Evolutionary conservation across 2,329 filamentous ascomycete genomes (phyloP), one percentile per base, ranked within the genome.

Genomic region (Pseudogymnoascus sp.): DNA sequence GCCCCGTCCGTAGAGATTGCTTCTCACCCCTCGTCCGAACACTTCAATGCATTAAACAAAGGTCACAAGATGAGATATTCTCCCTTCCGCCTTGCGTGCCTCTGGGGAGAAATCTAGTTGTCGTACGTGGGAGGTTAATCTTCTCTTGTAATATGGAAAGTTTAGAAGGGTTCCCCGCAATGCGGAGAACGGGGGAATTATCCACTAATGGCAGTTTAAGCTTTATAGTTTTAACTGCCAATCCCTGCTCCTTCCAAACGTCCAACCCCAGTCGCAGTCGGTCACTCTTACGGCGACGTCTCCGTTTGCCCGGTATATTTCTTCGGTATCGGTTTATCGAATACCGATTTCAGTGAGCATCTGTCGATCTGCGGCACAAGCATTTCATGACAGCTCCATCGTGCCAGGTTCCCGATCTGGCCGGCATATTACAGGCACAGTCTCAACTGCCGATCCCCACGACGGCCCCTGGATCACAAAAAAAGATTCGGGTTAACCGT

Each of bases 181-280:
- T 54, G 25, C 25, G 47, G 47, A 54, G 47, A 12, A 16, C 28
- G 2, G 9, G 28, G 28, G 25, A 54, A 54, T 54, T 54, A 54
- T 54, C 43, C 43, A 54, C 43, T 54, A 54, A 54, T 54, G 43
- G 25, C 43, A 54, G 43, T 54, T 54, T 54, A 54, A 54, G 43
- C 43, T 54, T 54, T 54, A 54, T 54, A 54, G 43, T 54, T 54
- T 33, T 30, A 33, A 54, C 43, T 54, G 43, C 25, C 43, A 54
- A 54, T 54, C 43, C 43, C 25, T 54, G 43, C n/a, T 54, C n/a
- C 43, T 54, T 54, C 43, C 12, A 54, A 54, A 54, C 43, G 5
- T 33, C 25, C 25, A 8, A 33, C 6, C 25, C 43, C 25, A 54
- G 43, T 9, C 5, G 30, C 22, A 12, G n/a, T 54, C 43, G 43